Evolutionary conservation across 2,329 filamentous ascomycete species (phyloP).

Genomic region (Monosporascus sp.): DNA sequence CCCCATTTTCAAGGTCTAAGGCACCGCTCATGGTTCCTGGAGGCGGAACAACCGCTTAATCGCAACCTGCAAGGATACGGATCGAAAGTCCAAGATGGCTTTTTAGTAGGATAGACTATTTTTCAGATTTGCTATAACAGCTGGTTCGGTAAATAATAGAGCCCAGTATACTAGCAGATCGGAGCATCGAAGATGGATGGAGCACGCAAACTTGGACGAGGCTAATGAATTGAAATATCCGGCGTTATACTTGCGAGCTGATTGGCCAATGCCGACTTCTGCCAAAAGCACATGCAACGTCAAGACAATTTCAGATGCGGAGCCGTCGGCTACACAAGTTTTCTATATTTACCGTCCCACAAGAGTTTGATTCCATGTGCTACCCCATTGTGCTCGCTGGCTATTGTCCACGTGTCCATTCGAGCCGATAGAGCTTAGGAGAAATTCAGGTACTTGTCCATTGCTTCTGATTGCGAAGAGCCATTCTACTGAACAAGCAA

Average conservation of each 20-base stretch:
- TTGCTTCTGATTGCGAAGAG: too few relatives aligned
- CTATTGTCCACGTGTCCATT: not conserved
- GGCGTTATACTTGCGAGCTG: not conserved
- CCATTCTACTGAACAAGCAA: not conserved
- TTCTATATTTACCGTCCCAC: not conserved
- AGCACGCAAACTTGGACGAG: not conserved
- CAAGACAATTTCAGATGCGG: slow-evolving; percentile 8
- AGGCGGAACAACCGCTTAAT: not conserved
- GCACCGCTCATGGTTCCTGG: slow-evolving; percentile 1
- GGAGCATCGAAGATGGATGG: not conserved
- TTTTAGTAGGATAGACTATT: not conserved
- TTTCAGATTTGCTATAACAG: not conserved
- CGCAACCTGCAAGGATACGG: not conserved
- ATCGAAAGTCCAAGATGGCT: not conserved
- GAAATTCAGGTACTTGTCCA: not conserved
- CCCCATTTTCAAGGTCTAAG: slow-evolving; percentile 6
- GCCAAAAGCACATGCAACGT: not conserved
- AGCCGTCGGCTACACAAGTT: not conserved
- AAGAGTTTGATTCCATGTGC: not conserved
- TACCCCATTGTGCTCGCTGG: not conserved
- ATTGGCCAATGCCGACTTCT: slow-evolving; percentile 1
- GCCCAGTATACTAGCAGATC: not conserved
- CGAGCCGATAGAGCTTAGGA: not conserved
- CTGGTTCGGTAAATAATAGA: not conserved
- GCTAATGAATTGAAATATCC: not conserved